Evolutionary conservation across 345 rosid species (phyloP).

Genomic region (Theobroma cacao): DNA sequence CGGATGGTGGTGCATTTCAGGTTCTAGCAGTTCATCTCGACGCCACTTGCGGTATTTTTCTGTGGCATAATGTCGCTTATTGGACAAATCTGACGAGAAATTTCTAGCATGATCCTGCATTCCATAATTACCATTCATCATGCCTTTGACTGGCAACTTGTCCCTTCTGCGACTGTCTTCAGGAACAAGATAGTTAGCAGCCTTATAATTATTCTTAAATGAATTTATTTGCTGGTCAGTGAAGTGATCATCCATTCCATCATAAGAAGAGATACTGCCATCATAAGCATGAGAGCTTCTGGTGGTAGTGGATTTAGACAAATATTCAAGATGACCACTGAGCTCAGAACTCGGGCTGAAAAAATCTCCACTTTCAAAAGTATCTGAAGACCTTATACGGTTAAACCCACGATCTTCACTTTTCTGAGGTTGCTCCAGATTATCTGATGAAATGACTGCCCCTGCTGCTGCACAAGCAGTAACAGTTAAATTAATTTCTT

Average conservation of each 20-base stretch:
- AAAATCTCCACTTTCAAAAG: conserved; percentile 35
- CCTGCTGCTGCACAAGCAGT: conserved; percentile 12
- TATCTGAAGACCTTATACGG: conserved; percentile 23
- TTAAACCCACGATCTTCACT: conserved; percentile 6
- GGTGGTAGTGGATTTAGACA: conserved; percentile 39
- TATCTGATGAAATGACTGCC: conserved; percentile 20
- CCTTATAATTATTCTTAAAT: conserved; percentile 28
- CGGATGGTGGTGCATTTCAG: conserved; percentile 31
- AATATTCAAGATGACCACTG: conserved; percentile 28
- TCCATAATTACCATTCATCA: conserved; percentile 24
- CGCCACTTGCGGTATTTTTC: conserved; percentile 29
- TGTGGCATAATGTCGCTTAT: conserved; percentile 25
- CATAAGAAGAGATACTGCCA: conserved; percentile 70
- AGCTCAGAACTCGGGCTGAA: conserved; percentile 44
- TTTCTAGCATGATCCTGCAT: conserved; percentile 27
- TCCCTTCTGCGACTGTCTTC: conserved; percentile 36
- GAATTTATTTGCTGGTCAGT: conserved; percentile 24
- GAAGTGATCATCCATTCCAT: conserved; percentile 54
- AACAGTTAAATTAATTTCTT: conserved; percentile 9
- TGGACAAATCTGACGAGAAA: conserved; percentile 30
- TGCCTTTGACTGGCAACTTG: conserved; percentile 26
- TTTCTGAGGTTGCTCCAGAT: conserved; percentile 21
- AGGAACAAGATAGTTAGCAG: conserved; percentile 25
- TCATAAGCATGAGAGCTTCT: conserved; percentile 63
- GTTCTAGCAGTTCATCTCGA: conserved; percentile 35